A percentile compares a stretch with the other conserved stretches of the same genome.
Evolutionary conservation across 2,329 filamentous ascomycete species (phyloP).

Genomic region (Aspergillus pseudoterreus): DNA sequence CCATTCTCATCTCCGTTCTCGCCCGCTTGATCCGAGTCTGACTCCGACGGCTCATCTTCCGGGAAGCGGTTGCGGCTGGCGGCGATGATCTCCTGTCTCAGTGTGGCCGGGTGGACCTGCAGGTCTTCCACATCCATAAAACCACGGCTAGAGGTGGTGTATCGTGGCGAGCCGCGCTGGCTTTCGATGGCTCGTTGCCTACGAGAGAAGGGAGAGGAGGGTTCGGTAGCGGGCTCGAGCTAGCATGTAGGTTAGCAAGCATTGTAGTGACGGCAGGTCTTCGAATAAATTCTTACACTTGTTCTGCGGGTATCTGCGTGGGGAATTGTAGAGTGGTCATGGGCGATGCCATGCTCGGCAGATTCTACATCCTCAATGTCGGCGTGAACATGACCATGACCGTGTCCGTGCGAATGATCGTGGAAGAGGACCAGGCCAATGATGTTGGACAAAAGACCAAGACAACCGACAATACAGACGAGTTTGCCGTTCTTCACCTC

Average conservation of each 20-base stretch:
- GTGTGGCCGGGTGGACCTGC: slow-evolving; percentile 82
- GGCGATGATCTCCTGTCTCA: slow-evolving; percentile 88
- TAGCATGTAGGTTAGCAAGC: slow-evolving; percentile 8
- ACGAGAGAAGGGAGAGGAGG: slow-evolving; percentile 26
- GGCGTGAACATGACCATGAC: slow-evolving; percentile 48
- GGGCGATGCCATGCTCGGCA: slow-evolving; percentile 37
- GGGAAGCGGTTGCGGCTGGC: slow-evolving; percentile 66
- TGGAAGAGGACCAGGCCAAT: slow-evolving; percentile 87
- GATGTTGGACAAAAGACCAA: slow-evolving; percentile 84
- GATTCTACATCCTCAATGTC: slow-evolving; percentile 40
- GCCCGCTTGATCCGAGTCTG: slow-evolving; percentile 54
- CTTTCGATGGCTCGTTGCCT: slow-evolving; percentile 26
- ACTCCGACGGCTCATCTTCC: slow-evolving; percentile 52
- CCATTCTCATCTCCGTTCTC: slow-evolving; percentile 50
- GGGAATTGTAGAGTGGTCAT: slow-evolving; percentile 31
- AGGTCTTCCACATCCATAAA: slow-evolving; percentile 63
- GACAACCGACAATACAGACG: slow-evolving; percentile 82
- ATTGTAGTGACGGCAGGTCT: slow-evolving; percentile 36
- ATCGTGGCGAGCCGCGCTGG: slow-evolving; percentile 29
- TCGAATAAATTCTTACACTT: slow-evolving; percentile 23
- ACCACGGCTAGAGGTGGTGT: slow-evolving; percentile 53
- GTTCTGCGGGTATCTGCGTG: slow-evolving; percentile 57
- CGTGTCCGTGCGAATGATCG: slow-evolving; percentile 81
- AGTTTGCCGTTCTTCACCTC: slow-evolving; percentile 80
- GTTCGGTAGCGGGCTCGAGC: slow-evolving; percentile 23